Conservation (phyloP, 768 basidiomycete species). For the Serendipita sp. region DNA sequence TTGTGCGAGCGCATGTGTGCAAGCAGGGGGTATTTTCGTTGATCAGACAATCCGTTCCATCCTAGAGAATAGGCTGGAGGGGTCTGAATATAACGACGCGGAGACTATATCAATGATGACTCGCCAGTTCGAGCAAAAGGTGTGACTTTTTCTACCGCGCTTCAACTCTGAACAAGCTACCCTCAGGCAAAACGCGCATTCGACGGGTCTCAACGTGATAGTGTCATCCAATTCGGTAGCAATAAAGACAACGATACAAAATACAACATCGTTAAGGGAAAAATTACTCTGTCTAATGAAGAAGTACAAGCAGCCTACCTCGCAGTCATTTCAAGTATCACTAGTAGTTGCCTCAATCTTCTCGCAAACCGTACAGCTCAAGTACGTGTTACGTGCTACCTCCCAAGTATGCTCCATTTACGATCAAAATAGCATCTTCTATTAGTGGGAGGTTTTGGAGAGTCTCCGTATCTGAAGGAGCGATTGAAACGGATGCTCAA, state of each 20-base stretch:
- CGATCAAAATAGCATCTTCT: neutral
- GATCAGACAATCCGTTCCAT: neutral
- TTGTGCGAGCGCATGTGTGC: conserved; percentile 3
- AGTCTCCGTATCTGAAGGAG: neutral
- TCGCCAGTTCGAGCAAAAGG: neutral
- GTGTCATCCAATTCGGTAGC: conserved; percentile 5
- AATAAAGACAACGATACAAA: conserved; percentile 4
- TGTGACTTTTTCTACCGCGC: neutral
- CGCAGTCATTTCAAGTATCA: neutral
- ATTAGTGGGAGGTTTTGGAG: neutral
- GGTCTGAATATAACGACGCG: neutral
- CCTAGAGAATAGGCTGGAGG: conserved; percentile 2
- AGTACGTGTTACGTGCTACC: neutral
- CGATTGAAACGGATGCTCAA: neutral
- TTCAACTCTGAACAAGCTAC: neutral
- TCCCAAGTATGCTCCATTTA: neutral
- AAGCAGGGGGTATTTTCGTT: neutral
- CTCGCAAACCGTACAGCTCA: neutral
- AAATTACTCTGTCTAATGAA: neutral
- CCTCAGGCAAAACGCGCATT: conserved; percentile 9
- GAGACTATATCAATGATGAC: neutral
- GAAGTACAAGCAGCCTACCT: neutral
- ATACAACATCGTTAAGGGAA: conserved; percentile 4
- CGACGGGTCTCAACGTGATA: neutral
- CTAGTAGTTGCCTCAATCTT: neutral